phyloP scores from a whole-genome alignment of 257 asterid species.

The Jaltomata sinuosa region DNA sequence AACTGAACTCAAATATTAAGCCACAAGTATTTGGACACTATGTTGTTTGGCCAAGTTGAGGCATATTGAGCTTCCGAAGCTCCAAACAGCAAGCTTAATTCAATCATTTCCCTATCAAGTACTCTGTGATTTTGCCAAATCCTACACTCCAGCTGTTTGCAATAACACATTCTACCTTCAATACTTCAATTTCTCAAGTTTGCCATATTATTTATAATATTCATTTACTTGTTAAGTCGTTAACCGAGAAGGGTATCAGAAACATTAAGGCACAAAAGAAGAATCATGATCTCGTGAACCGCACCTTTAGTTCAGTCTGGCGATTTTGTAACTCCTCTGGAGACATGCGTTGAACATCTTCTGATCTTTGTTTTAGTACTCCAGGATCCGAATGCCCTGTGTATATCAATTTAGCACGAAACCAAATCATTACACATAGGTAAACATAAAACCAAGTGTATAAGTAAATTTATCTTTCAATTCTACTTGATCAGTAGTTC shows the following conservation, averaged over 20 bases:
- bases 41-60: not conserved
- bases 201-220: not conserved
- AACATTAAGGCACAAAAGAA: not conserved
- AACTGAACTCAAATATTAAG: not conserved
- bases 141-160: not conserved
- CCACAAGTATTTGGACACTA: not conserved
- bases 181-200: not conserved
- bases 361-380: slow-evolving; percentile 56
- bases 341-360: slow-evolving; percentile 41
- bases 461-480: not conserved
- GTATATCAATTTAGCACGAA: not conserved
- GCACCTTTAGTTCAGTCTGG: slow-evolving; percentile 62
- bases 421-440: not conserved
- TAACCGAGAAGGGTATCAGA: not conserved
- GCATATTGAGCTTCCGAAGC: not conserved
- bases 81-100: not conserved
- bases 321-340: slow-evolving; percentile 62
- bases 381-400: slow-evolving; percentile 80
- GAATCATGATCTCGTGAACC: not conserved
- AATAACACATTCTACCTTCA: not conserved
- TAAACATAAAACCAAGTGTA: not conserved
- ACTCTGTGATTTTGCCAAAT: not conserved
- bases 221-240: not conserved
- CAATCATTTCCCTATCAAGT: not conserved
- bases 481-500: not conserved